Conservation (phyloP, 1,139 yeast genomes). For the Hanseniaspora gamundiae region DNA sequence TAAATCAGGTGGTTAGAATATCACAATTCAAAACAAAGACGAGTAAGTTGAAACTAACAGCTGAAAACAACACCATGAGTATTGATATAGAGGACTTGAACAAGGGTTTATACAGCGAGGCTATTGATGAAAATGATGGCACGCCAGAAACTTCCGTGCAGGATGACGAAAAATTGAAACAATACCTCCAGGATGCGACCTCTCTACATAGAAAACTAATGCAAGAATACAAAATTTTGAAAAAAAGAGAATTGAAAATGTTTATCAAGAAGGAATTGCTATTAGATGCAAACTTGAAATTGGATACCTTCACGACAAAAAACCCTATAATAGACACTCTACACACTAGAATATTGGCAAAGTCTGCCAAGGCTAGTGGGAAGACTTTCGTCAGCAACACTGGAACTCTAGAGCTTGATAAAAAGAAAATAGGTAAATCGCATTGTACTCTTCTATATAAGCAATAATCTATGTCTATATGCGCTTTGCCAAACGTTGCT, state of each 20-base stretch:
- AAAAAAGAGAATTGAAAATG: slow-evolving; percentile 21
- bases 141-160: slow-evolving; percentile 4
- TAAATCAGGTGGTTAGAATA: slow-evolving; percentile 10
- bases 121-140: no score
- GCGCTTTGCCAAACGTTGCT: no score
- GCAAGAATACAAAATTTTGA: slow-evolving; percentile 12
- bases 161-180: slow-evolving; percentile 1
- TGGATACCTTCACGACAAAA: slow-evolving; percentile 19
- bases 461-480: background rate
- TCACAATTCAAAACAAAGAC: slow-evolving; percentile 18
- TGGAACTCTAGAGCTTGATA: background rate
- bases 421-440: background rate
- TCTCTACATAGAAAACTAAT: slow-evolving; percentile 15
- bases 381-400: background rate
- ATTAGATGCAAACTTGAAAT: slow-evolving; percentile 23
- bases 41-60: slow-evolving; percentile 20
- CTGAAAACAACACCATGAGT: slow-evolving; percentile 8
- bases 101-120: slow-evolving; percentile 1
- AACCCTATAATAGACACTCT: background rate
- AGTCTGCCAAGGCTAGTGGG: background rate
- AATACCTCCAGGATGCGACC: slow-evolving; percentile 9
- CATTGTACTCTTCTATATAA: background rate
- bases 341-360: background rate
- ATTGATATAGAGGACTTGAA: slow-evolving; percentile 1
- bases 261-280: slow-evolving; percentile 21